Evolutionary conservation across 2,329 filamentous ascomycete species (phyloP).

Genomic region (Verticillium dahliae): DNA sequence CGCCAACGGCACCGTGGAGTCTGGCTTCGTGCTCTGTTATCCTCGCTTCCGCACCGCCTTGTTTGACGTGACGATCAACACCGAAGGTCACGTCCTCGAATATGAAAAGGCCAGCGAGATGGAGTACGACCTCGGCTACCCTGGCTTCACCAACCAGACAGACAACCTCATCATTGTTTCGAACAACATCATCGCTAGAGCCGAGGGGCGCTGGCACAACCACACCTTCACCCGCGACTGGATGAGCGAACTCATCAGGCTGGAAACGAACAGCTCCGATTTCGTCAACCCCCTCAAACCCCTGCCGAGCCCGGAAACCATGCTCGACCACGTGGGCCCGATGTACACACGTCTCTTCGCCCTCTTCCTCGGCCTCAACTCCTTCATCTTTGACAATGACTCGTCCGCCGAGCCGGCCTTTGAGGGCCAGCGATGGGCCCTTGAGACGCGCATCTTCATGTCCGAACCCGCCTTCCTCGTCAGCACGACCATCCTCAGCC

Average conservation of each 20-base stretch:
- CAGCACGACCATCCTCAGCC: conserved; percentile 24
- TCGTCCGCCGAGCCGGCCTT: too few relatives aligned
- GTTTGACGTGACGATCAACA: conserved; percentile 25
- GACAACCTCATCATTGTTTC: conserved; percentile 3
- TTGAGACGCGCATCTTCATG: conserved; percentile 40
- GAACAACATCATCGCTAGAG: not conserved
- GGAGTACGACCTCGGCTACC: conserved; percentile 10
- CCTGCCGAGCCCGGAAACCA: conserved; percentile 12
- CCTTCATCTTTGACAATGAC: conserved; percentile 25
- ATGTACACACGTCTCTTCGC: conserved; percentile 19
- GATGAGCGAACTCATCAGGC: conserved; percentile 37
- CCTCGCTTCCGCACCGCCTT: conserved; percentile 22
- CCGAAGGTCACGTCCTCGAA: conserved; percentile 14
- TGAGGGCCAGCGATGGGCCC: not conserved
- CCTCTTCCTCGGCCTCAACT: conserved; percentile 31
- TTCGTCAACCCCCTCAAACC: conserved; percentile 22
- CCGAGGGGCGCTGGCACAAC: conserved; percentile 35
- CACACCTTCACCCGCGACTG: conserved; percentile 35
- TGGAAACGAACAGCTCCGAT: conserved; percentile 16
- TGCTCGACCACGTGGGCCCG: conserved; percentile 11
- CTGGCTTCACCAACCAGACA: conserved; percentile 6
- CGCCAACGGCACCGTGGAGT: conserved; percentile 5
- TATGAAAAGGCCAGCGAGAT: conserved; percentile 12
- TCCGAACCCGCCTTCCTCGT: conserved; percentile 37
- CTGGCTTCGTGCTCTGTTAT: conserved; percentile 15